Evolutionary conservation across 1,139 yeast species (phyloP).

Genomic region (Zygoascus meyerae): DNA sequence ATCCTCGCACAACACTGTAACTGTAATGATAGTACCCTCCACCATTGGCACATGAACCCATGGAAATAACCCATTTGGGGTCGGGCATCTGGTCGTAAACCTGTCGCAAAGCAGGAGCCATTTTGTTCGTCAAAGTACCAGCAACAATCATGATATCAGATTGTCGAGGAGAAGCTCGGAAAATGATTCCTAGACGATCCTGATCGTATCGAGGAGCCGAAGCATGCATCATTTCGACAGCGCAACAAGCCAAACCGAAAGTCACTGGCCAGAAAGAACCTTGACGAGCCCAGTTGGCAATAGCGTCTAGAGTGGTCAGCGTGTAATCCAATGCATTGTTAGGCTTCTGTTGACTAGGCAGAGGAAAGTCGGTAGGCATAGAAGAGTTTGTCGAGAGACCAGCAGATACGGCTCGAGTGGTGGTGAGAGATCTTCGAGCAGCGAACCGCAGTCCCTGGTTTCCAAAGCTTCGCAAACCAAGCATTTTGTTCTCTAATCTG

Average conservation of each 20-base stretch:
- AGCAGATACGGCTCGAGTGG: neutral
- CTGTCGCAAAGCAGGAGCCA: constrained; percentile 92
- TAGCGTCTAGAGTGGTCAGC: constrained; percentile 73
- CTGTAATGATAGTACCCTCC: constrained; percentile 93
- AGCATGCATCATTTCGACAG: constrained; percentile 94
- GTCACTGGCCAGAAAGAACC: constrained; percentile 94
- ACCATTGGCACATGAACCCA: constrained; percentile 95
- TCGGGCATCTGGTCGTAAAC: constrained; percentile 94
- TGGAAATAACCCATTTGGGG: constrained; percentile 82
- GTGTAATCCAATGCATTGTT: constrained; percentile 69
- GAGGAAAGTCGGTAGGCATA: constrained; percentile 48
- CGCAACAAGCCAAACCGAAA: constrained; percentile 88
- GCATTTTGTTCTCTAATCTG: neutral
- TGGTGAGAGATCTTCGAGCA: neutral
- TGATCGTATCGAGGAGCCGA: constrained; percentile 91
- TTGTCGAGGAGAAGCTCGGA: constrained; percentile 93
- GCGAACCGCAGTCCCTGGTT: neutral
- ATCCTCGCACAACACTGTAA: constrained; percentile 83
- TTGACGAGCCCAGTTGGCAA: constrained; percentile 90
- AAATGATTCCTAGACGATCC: constrained; percentile 87
- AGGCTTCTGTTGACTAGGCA: constrained; percentile 47
- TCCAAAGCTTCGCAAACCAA: neutral
- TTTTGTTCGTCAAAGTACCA: constrained; percentile 85
- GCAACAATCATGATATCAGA: constrained; percentile 93
- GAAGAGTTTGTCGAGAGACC: neutral